Conservation (phyloP, 1,284 basidiomycete genomes). For the Cystobasidiaceae sp. region DNA sequence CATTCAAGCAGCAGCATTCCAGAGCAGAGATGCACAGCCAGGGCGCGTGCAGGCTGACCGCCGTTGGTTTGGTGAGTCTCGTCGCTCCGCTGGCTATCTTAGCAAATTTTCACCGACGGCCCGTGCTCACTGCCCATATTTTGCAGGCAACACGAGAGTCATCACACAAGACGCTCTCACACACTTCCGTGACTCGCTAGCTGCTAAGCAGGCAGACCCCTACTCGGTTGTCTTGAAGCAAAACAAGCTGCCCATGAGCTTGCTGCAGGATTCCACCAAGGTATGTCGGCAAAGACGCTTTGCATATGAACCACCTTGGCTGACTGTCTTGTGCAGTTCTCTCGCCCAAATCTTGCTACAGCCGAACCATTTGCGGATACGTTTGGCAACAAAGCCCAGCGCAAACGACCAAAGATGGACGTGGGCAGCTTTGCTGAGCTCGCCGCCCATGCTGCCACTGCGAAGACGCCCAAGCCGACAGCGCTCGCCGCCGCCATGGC, state of each 20-base stretch:
- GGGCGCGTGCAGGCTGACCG: constrained; percentile 88
- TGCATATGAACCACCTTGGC: constrained; percentile 41
- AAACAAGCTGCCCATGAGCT: constrained; percentile 91
- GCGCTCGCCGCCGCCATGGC: neutral
- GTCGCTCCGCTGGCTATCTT: constrained; percentile 1
- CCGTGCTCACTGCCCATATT: neutral
- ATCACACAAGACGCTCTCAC: constrained; percentile 94
- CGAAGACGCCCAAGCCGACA: constrained; percentile 26
- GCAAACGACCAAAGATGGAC: constrained; percentile 78
- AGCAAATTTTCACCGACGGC: neutral
- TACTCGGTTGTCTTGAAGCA: constrained; percentile 85
- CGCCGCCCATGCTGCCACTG: constrained; percentile 48
- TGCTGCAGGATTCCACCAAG: constrained; percentile 56
- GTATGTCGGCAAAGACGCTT: neutral
- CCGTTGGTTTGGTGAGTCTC: constrained; percentile 81
- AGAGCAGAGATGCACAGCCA: constrained; percentile 78
- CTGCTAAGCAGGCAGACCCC: constrained; percentile 77
- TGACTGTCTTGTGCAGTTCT: constrained; percentile 26
- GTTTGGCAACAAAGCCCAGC: constrained; percentile 87
- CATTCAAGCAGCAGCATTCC: constrained; percentile 83
- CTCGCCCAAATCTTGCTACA: constrained; percentile 66
- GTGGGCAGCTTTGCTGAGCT: constrained; percentile 83
- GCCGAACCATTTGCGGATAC: constrained; percentile 88
- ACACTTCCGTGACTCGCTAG: constrained; percentile 83
- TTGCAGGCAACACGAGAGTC: constrained; percentile 85